Evolutionary conservation across 169 alveolate species (phyloP).

Genomic region (Cardiosporidium cionae): DNA sequence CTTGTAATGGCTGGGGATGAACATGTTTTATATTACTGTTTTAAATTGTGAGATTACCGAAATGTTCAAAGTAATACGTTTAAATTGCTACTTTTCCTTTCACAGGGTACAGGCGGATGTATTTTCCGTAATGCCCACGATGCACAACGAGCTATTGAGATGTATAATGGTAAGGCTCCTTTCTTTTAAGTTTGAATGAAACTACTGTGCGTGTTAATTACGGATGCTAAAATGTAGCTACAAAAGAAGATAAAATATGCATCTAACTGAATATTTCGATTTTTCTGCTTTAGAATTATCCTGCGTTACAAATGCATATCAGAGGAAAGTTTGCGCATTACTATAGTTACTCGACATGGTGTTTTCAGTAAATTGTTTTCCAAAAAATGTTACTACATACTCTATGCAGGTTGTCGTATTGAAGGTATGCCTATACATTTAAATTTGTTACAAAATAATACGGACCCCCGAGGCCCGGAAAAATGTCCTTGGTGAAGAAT

Average conservation of each 20-base stretch:
- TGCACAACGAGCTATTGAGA: conserved; percentile 47
- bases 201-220: too few relatives aligned
- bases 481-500: not conserved
- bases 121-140: conserved; percentile 39
- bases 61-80: not conserved
- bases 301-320: too few relatives aligned
- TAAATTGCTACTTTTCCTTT: not conserved
- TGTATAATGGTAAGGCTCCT: conserved; percentile 36
- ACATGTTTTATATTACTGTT: too few relatives aligned
- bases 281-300: too few relatives aligned
- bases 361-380: too few relatives aligned
- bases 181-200: not conserved
- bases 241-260: too few relatives aligned
- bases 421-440: conserved; percentile 7
- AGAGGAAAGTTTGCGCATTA: too few relatives aligned
- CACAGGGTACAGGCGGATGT: conserved; percentile 62
- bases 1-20: too few relatives aligned
- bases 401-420: not conserved
- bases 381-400: not conserved
- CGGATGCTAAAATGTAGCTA: too few relatives aligned
- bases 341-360: too few relatives aligned
- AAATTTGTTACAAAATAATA: not conserved
- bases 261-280: too few relatives aligned
- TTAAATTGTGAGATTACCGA: not conserved
- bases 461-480: not conserved